Evolutionary conservation across 495 filamentous ascomycete genomes (phyloP), one percentile per base, ranked within the genome.

Genomic region (Tuber aestivum): DNA sequence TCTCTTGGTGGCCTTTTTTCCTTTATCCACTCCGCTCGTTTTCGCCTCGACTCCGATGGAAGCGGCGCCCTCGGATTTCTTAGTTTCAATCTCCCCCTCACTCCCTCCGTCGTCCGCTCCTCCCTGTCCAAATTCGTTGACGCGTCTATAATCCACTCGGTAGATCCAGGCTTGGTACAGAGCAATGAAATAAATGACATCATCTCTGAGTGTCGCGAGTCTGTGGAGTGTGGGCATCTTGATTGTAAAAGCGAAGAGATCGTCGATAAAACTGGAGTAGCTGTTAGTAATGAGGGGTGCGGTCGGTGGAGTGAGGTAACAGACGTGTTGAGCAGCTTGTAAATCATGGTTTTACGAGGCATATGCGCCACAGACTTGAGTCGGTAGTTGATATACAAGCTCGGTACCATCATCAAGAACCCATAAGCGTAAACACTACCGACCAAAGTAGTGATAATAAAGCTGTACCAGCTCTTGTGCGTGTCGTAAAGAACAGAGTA

Each of bases 401-500:
- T 92, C 41, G 95, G 95, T 27, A 99, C 93, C 95, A 99, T 98
- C 96, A 99, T 98, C 76, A 99, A 85, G 86, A 99, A 99, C 12
- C 95, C 95, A 81, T 99, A 99, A 1, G 95, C 95, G 83, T 99
- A 99, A 44, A 99, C 95, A 70, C 92, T 94, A 9, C 95, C 95
- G 23, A 99, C 95, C 3, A 98, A 90, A 0, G 95, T 97, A 42
- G 96, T 89, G 79, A 91, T 89, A 77, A 93, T 92, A 85, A 93
- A 99, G 32, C 90, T 93, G 84, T 99, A 99, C 96, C 96, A 98
- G 72, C 92, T 94, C 86, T 98, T 98, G 86, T 99, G 95, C 1
- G 90, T 92, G 61, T 99, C 94, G 86, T 99, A 99, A 70, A 95
- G 79, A 40, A 99, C 85, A 70, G 91, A 94, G 88, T 97, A 99